These are phyloP conservation scores for Zygnema cylindricum DNA, from an alignment of 139 green algal genomes.

Conservation along the genomic window DNA sequence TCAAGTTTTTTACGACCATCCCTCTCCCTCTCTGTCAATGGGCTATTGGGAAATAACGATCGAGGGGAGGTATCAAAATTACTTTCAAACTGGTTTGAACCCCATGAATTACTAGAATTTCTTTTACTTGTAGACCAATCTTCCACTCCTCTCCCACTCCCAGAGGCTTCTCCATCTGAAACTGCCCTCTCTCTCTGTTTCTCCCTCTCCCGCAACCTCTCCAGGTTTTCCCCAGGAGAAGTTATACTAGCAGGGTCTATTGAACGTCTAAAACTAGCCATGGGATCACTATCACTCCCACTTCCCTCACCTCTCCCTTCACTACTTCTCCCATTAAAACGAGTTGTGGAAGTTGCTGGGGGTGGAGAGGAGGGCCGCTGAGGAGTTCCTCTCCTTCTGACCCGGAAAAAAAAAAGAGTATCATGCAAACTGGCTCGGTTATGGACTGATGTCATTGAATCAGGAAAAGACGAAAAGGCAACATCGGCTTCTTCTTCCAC, in stretches of 20 bases:
- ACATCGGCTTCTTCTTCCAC: conserved; percentile 60
- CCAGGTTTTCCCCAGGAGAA: background rate
- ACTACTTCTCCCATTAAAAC: background rate
- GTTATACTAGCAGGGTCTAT: background rate
- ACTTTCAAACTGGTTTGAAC: background rate
- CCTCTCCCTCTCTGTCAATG: background rate
- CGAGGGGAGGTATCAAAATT: too few species aligned
- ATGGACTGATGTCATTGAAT: conserved; percentile 59
- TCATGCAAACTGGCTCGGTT: conserved; percentile 53
- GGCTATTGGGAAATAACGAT: background rate
- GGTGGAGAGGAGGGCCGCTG: background rate
- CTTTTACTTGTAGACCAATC: background rate
- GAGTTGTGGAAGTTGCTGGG: too few species aligned
- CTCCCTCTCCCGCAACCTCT: background rate
- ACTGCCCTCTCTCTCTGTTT: too few species aligned
- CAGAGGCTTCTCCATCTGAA: too few species aligned
- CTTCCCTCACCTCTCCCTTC: background rate
- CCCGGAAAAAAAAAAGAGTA: conserved; percentile 65
- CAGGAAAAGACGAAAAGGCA: conserved; percentile 65
- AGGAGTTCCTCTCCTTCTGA: conserved; percentile 46
- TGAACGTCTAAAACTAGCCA: background rate
- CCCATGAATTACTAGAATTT: background rate
- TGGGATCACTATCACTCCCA: background rate
- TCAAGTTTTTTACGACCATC: background rate
- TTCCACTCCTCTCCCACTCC: background rate